Percentiles rank a stretch among this genome's conserved stretches.
Conservation (phyloP, 1,284 basidiomycete genomes). For the Laetiporus sulphureus region DNA sequence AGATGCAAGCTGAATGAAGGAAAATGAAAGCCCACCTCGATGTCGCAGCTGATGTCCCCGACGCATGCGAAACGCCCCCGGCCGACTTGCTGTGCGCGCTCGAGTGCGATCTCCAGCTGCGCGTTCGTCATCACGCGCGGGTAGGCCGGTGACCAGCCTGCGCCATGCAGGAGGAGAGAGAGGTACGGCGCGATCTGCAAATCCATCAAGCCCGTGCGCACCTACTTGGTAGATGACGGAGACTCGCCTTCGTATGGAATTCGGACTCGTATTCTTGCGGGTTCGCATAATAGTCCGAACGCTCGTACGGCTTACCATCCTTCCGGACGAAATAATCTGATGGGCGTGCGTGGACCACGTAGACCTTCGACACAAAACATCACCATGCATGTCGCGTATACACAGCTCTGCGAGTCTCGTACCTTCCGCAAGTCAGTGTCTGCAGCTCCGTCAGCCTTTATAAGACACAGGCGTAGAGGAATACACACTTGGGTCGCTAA, state of each 20-base stretch:
- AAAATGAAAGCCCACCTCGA: slow-evolving; percentile 46
- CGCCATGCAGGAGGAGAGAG: slow-evolving; percentile 79
- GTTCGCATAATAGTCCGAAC: slow-evolving; percentile 65
- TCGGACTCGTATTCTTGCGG: slow-evolving; percentile 61
- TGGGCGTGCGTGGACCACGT: slow-evolving; percentile 70
- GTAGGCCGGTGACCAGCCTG: slow-evolving; percentile 74
- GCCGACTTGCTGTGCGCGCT: slow-evolving; percentile 41
- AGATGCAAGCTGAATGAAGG: slow-evolving; percentile 1
- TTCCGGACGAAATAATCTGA: slow-evolving; percentile 59
- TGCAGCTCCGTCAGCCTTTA: slow-evolving; percentile 17
- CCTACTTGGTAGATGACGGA: slow-evolving; percentile 1
- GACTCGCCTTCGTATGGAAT: slow-evolving; percentile 59
- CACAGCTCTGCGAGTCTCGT: slow-evolving; percentile 6
- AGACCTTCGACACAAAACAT: slow-evolving; percentile 48
- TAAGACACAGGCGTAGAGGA: not conserved
- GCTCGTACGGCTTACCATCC: slow-evolving; percentile 53
- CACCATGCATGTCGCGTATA: too few species aligned
- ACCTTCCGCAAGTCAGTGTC: slow-evolving; percentile 52
- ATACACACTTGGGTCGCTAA: slow-evolving; percentile 41
- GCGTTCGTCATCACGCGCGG: slow-evolving; percentile 74
- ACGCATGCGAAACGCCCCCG: slow-evolving; percentile 59
- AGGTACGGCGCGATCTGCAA: slow-evolving; percentile 83
- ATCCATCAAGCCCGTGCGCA: not conserved
- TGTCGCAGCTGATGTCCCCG: slow-evolving; percentile 84
- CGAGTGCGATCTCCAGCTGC: slow-evolving; percentile 51